Percentiles rank a stretch among this genome's conserved stretches.
phyloP scores from a whole-genome alignment of 108 stramenopile species.

The Aureococcus anophagefferens region DNA sequence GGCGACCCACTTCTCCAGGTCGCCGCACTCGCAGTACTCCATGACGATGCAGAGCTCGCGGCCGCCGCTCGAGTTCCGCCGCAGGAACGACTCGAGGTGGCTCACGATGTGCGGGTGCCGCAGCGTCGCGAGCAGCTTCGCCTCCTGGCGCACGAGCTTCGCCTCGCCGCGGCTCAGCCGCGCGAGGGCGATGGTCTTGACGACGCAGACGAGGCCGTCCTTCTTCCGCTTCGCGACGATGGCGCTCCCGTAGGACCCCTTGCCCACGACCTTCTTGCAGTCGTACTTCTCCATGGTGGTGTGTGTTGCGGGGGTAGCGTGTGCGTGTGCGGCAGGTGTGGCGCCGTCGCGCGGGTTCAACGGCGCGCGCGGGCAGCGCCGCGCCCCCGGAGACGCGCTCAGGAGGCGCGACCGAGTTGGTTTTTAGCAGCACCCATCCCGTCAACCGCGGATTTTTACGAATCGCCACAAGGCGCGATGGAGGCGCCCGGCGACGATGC shows the following conservation, averaged over 20 bases:
- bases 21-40: conserved; percentile 28
- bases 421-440: too few relatives aligned
- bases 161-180: neutral
- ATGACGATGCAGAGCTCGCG: conserved; percentile 20
- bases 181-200: neutral
- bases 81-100: conserved; percentile 10
- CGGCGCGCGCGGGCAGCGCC: too few relatives aligned
- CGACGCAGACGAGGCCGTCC: neutral
- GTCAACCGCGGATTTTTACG: too few relatives aligned
- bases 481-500: too few relatives aligned
- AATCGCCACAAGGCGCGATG: too few relatives aligned
- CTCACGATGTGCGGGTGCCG: conserved; percentile 21
- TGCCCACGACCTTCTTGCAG: neutral
- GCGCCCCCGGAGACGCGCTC: too few relatives aligned
- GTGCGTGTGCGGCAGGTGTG: too few relatives aligned
- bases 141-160: neutral
- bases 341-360: too few relatives aligned
- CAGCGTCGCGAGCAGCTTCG: neutral
- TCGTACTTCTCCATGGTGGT: conserved; percentile 9
- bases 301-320: too few relatives aligned
- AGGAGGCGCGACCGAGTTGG: too few relatives aligned
- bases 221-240: conserved; percentile 3
- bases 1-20: conserved; percentile 17
- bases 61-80: neutral
- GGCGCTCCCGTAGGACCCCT: neutral